Conservation (phyloP, 805 yeast species). For the Saitoella complicata region DNA sequence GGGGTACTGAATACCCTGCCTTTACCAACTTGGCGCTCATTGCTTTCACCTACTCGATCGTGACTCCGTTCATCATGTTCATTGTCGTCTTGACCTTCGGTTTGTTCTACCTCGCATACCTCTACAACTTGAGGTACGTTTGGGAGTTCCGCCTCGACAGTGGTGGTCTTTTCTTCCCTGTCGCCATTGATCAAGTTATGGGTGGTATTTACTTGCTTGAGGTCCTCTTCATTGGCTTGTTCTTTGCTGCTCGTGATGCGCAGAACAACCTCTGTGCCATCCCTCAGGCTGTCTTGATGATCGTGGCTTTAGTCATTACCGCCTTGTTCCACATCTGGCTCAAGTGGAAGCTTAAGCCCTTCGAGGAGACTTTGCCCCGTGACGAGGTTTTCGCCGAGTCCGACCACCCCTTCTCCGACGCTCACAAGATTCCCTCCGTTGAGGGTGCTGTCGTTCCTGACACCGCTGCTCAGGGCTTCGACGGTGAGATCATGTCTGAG, state of each 20-base stretch:
- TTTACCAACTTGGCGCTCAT: slow-evolving; percentile 43
- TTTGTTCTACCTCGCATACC: slow-evolving; percentile 57
- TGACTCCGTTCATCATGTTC: slow-evolving; percentile 68
- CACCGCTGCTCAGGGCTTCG: no score
- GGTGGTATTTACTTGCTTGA: slow-evolving; percentile 82
- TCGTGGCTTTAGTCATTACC: slow-evolving; percentile 47
- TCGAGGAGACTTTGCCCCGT: slow-evolving; percentile 27
- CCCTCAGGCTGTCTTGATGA: slow-evolving; percentile 79
- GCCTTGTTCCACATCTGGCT: slow-evolving; percentile 52
- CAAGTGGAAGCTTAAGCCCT: slow-evolving; percentile 46
- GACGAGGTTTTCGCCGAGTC: no score
- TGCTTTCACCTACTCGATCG: slow-evolving; percentile 57
- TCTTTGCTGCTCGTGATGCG: slow-evolving; percentile 45
- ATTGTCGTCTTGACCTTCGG: slow-evolving; percentile 59
- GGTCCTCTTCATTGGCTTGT: slow-evolving; percentile 69
- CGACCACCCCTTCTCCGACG: no score
- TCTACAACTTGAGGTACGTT: slow-evolving; percentile 64
- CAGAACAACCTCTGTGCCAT: slow-evolving; percentile 41
- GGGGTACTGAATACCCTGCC: background rate
- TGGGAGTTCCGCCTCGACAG: slow-evolving; percentile 51
- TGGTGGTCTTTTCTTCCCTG: slow-evolving; percentile 72
- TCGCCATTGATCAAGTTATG: slow-evolving; percentile 76
- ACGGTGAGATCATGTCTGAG: no score
- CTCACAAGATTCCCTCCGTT: no score
- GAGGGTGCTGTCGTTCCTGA: no score